Evolutionary conservation across 306 rosid species (phyloP), one percentile per base, ranked within the genome.

Genomic region (Prunus mume): DNA sequence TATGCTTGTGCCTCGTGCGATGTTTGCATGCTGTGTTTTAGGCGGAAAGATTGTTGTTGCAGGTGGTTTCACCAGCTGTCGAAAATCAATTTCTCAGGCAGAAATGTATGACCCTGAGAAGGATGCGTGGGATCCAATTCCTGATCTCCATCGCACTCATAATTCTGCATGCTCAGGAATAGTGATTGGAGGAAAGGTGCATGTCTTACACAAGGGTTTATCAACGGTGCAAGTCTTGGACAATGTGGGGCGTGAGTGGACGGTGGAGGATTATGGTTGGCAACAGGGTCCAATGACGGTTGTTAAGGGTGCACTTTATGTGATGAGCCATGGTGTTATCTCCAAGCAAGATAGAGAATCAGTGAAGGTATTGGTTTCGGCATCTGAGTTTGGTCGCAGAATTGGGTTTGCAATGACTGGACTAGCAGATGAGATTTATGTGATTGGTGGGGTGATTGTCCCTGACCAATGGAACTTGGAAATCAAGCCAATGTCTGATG

Each of bases 1-100:
- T 18, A 96, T 96, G 99, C 92, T 89, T 49, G 92, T 96, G 52
- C 96, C 98, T 2, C 98, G 98, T 75, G 86, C 94, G 22, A 92
- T 96, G 99, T 96, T 96, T 83, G 99, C 99, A 0, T 96, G 99
- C 81, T 89, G 99, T 79, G 93, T 86, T 81, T 86, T 92, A 87
- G 91, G 88, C 38, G 99, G 97, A 77, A 93, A 85, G 82, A 96
- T 96, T 79, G 81, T 96, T 69, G 98, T 96, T 65, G 98, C 97
- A 0, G 99, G 99, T 34, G 99, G 99, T 65, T 96, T 92, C 84
- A 93, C 98, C 47, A 92, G 92, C 86, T 92, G 93, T 76, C 86
- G 98, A 72, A 96, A 91, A 86, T 88, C 99, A 61, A 87, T 93
- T 69, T 92, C 99, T 85, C 96, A 82, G 80, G 97, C 99, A 52